Base-by-base conservation (phyloP, 805 yeast species). In the Saccharomycopsis sp. region DNA sequence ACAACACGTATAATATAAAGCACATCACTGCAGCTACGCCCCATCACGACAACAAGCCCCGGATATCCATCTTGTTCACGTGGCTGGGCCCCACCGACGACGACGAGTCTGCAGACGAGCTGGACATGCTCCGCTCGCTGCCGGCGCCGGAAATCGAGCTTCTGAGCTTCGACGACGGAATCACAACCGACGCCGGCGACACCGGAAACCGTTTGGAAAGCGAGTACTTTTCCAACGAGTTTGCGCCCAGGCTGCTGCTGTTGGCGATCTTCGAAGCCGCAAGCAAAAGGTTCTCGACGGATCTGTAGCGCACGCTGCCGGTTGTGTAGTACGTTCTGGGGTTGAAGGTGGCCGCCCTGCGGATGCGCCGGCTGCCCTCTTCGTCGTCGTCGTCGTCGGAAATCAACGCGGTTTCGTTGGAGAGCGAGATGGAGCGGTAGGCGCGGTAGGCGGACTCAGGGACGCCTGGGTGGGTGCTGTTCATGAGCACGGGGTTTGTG, bases 11-110 rank as follows among this genome's bases (percentile, higher is more conserved):
- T 18, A 34, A 16, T 51, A 34, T 34, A 16, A 51, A 34, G n/a
- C n/a, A 15, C 3, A 34, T 3, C n/a, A 16, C 40, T 37, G 34
- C 18, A 14, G 40, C 21, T 7, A 3, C 5, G 2, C 34, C 9
- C 18, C 7, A 4, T 55, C 24, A 57, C 15, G 55, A 57, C 15
- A 56, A 44, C 54, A 58, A 58, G 8, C 61, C 56, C 24, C 57
- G 55, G 44, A 58, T 58, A 34, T 58, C 59, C 59, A 58, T 58
- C 34, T 56, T 56, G 24, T 23, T 57, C 54, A 18, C 24, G 24
- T 7, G 34, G 18, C 14, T 15, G 15, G 44, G 50, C 34, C 16
- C 14, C 21, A 14, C 47, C 9, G 37, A 29, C 5, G 29, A 29
- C 5, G 29, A 5, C 15, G n/a, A n/a, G 20, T 14, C 23, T 9